Conservation (phyloP, 805 yeast genomes). For the Suhomyces emberorum region DNA sequence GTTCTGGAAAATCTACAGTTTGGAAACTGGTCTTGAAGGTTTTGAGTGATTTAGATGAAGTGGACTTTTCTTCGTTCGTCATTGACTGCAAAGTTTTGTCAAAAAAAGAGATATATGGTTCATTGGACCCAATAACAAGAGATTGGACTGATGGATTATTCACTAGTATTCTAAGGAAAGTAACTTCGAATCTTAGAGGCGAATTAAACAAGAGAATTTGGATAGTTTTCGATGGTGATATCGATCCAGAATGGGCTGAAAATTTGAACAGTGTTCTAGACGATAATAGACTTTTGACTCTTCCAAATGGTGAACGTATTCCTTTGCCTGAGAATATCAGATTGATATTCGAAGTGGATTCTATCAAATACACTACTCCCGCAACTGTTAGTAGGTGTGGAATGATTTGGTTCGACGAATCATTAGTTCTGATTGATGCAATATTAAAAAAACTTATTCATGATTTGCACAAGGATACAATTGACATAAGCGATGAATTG, state of each 20-base stretch:
- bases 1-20: slow-evolving; percentile 66
- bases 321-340: slow-evolving; percentile 60
- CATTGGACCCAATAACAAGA: slow-evolving; percentile 68
- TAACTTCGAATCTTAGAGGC: slow-evolving; percentile 55
- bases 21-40: slow-evolving; percentile 50
- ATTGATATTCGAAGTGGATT: slow-evolving; percentile 74
- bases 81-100: slow-evolving; percentile 76
- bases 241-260: slow-evolving; percentile 94
- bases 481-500: slow-evolving; percentile 6
- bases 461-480: slow-evolving; percentile 14
- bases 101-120: slow-evolving; percentile 68
- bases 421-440: slow-evolving; percentile 17
- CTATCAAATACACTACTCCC: slow-evolving; percentile 66
- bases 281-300: slow-evolving; percentile 75
- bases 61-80: slow-evolving; percentile 38
- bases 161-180: slow-evolving; percentile 60
- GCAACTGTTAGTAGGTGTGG: slow-evolving; percentile 95
- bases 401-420: slow-evolving; percentile 65
- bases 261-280: slow-evolving; percentile 86
- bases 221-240: slow-evolving; percentile 88
- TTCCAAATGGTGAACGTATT: slow-evolving; percentile 88
- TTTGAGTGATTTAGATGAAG: slow-evolving; percentile 24
- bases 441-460: slow-evolving; percentile 13
- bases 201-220: slow-evolving; percentile 57
- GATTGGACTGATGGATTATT: slow-evolving; percentile 93